phyloP scores from a whole-genome alignment of 75 land plant genomes.

The Pinus tabuliformis region DNA sequence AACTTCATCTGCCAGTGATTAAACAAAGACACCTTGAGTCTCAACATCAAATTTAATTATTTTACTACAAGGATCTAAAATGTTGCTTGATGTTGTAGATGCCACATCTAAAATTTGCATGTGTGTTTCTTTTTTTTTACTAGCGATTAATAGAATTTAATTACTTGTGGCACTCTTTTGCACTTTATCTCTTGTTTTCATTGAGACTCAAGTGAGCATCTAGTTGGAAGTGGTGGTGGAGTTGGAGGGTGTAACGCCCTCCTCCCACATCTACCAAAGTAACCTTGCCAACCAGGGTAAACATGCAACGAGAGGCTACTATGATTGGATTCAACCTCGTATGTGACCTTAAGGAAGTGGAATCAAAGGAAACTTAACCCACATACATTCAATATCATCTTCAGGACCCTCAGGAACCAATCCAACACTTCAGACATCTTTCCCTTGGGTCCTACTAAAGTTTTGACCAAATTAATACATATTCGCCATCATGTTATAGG shows the following conservation, averaged over 20 bases:
- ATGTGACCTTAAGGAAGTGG: too few relatives aligned
- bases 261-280: too few relatives aligned
- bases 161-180: conserved; percentile 92
- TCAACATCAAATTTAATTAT: conserved; percentile 99
- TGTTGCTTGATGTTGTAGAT: conserved; percentile 29
- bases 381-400: too few relatives aligned
- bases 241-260: conserved; percentile 40
- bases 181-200: conserved; percentile 72
- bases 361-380: too few relatives aligned
- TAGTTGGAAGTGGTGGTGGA: conserved; percentile 47
- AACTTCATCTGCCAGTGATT: conserved; percentile 87
- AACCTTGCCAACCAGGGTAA: too few relatives aligned
- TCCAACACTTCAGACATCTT: too few relatives aligned
- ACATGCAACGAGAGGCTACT: too few relatives aligned
- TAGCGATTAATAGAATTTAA: conserved; percentile 87
- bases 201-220: conserved; percentile 50
- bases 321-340: too few relatives aligned
- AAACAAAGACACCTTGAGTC: conserved; percentile 97
- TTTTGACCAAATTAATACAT: too few relatives aligned
- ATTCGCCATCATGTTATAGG: too few relatives aligned
- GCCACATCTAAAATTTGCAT: conserved; percentile 45
- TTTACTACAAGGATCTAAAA: conserved; percentile 69
- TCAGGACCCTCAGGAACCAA: too few relatives aligned
- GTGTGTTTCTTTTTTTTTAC: conserved; percentile 98
- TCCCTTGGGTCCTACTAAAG: too few relatives aligned